Base-by-base conservation (phyloP, 805 yeast species). In the Yarrowia keelungensis region DNA sequence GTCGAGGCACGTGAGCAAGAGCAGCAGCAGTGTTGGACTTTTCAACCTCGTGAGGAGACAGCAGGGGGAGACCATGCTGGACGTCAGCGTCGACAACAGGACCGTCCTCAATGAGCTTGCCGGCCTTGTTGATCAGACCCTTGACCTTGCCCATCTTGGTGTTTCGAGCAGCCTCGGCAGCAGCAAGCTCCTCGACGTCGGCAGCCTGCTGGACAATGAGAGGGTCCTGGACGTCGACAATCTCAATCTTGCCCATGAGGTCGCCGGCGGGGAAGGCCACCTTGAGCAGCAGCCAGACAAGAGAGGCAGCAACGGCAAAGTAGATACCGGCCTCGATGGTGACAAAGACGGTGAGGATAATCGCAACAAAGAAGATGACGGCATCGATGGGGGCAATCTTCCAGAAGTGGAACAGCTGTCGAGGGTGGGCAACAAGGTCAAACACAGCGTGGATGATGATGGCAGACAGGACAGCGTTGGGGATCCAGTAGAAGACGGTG, bases 361-460 rank as follows among this genome's bases (percentile, higher is more conserved):
- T 89, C 47, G 91, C 92, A 68, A 86, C 84, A 14, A 91, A 65
- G 80, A 91, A 91, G 68, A 91, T 89, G 32, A 87, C 81, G 74
- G 83, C 85, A 78, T 91, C 97, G 36, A 90, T 71, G 1, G 97
- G 97, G 61, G 86, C 80, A 69, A 89, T 84, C 71, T 82, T 84
- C 89, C 91, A 93, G 35, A 88, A 85, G 73, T 83, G 83, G 77
- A 86, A 90, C 11, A 80, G 72, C 19, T 76, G 72, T 45, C 73
- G 71, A 67, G 74, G 77, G 66, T 87, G 83, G 1, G 96, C 89
- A 70, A 92, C 79, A 77, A 93, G 84, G 78, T 92, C 97, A 66
- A 91, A 85, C 19, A 93, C 98, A 38, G 97, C 97, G 78, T 93
- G 97, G 75, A 93, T 93, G 72, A 93, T 93, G 72, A 93, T 87